Evolutionary conservation across 306 rosid species (phyloP).

Genomic region (Glycine soja): DNA sequence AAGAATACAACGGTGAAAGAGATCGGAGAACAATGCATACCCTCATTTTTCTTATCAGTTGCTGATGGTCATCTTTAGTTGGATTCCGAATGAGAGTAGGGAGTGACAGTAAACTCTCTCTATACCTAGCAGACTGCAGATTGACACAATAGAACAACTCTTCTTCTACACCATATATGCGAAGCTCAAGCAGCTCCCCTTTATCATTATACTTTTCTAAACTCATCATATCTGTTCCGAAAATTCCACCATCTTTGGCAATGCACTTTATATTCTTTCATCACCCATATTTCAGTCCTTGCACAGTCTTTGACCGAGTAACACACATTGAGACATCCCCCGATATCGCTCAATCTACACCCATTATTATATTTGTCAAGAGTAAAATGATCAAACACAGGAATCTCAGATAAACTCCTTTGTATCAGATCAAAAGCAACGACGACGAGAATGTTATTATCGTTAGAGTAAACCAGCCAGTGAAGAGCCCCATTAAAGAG

Average conservation of each 20-base stretch:
- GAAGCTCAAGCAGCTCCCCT: neutral
- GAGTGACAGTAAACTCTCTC: neutral
- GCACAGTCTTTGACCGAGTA: neutral
- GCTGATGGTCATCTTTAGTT: neutral
- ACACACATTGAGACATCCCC: slow-evolving; percentile 21
- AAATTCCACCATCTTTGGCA: slow-evolving; percentile 5
- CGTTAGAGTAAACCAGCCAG: no score
- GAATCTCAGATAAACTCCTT: no score
- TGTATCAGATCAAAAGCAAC: no score
- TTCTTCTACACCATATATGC: no score
- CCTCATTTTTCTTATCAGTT: neutral
- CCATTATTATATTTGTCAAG: no score
- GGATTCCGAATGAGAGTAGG: neutral
- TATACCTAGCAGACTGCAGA: no score
- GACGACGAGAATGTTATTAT: no score
- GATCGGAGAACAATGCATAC: neutral
- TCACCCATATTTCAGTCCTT: slow-evolving; percentile 15
- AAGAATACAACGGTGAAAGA: neutral
- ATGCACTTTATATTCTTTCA: slow-evolving; percentile 12
- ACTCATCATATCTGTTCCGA: neutral
- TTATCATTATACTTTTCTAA: neutral
- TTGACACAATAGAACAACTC: neutral
- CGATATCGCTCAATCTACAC: no score
- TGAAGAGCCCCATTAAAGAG: no score
- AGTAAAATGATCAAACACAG: no score